Percentiles rank a stretch among this genome's conserved stretches.
phyloP scores from a whole-genome alignment of 257 asterid species.

The Forsythia viridissima region DNA sequence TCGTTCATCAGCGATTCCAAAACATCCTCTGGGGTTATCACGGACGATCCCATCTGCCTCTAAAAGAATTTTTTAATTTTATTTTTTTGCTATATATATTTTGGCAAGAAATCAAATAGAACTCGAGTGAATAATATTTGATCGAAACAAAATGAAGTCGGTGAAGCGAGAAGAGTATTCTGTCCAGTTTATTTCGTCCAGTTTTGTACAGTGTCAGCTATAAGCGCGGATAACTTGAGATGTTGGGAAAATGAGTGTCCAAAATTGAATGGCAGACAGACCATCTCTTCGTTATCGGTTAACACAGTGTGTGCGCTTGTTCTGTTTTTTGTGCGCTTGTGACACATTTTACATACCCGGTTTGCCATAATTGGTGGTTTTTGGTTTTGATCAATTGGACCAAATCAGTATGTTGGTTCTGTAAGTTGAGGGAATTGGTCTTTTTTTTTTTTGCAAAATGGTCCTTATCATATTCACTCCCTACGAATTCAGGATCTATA shows the following conservation, averaged over 20 bases:
- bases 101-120: not conserved
- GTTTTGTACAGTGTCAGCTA: not conserved
- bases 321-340: no score
- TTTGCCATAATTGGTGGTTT: not conserved
- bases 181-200: not conserved
- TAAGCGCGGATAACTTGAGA: not conserved
- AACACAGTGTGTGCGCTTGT: no score
- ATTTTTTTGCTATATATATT: not conserved
- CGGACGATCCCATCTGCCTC: conserved; percentile 49
- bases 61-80: not conserved
- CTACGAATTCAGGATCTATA: no score
- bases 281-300: not conserved
- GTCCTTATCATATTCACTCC: no score
- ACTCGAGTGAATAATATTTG: not conserved
- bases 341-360: not conserved
- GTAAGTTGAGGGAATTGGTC: not conserved
- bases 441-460: no score
- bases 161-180: not conserved
- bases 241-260: not conserved
- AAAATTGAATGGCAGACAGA: not conserved
- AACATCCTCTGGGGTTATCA: conserved; percentile 85
- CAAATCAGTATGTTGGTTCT: not conserved
- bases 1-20: conserved; percentile 92
- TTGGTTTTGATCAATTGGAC: not conserved
- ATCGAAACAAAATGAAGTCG: not conserved